Base-by-base conservation (phyloP, 2,329 filamentous ascomycete species). In the Ceratocystis lukuohia region DNA sequence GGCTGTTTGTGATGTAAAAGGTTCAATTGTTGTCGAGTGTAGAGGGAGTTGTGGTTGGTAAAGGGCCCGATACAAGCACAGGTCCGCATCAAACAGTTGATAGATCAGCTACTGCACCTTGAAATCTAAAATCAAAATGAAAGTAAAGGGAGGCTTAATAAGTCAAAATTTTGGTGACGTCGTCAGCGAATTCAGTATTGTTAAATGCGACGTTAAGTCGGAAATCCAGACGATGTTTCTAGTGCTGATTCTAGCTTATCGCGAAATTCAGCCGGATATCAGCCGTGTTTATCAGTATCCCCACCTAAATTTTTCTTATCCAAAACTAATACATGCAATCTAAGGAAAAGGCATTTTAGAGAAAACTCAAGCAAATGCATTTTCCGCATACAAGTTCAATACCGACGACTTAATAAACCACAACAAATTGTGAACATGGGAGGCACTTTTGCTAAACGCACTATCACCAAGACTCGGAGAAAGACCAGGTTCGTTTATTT, bases 391-490 rank as follows among this genome's bases (percentile, higher is more conserved):
- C 41, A 48, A n/a, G 30, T 48, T 15, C 10, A 25, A 7, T 25
- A 17, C 25, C 28, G 7, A 37, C 56, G 7, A 15, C 46, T 2
- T 48, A 20, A 56, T 12, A 37, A 41, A 20, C 22, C 22, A 59
- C 10, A 64, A 66, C 46, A 46, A 62, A 61, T 12, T 15, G 15
- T n/a, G 70, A 80, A 71, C 68, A 91, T 91, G 88, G 88, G 87
- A 59, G 82, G 88, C 69, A 68, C 67, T 44, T 78, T 81, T 37
- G 84, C 83, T 70, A 86, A 86, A 73, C 79, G 80, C 59, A 86
- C 84, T n/a, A 80, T 85, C 69, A 85, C 84, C 66, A 92, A 92
- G 77, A 92, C 88, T 2, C 84, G 89, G 75, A 82, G 88, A 69
- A 84, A 85, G 72, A 85, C 82, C 22, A 84, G 87, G 87, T 87